Evolutionary conservation across 169 alveolate species (phyloP).

Genomic region (Eimeria tenella): DNA sequence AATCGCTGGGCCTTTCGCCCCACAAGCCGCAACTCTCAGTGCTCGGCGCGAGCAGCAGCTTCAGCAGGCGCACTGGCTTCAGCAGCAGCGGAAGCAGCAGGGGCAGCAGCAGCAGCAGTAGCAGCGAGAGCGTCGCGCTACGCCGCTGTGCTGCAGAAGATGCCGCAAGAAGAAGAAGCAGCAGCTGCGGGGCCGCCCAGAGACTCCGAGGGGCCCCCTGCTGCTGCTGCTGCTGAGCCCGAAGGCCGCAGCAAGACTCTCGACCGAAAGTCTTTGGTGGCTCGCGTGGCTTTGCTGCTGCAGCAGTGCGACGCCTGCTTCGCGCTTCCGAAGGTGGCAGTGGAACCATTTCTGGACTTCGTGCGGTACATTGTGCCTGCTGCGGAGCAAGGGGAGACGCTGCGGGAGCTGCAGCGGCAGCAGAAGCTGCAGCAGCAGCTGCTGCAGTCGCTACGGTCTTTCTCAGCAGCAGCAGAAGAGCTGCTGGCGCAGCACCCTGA

Average conservation of each 20-base stretch:
- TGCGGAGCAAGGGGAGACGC: constrained; percentile 6
- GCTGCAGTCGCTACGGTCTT: constrained; percentile 4
- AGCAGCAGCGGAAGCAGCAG: constrained; percentile 49
- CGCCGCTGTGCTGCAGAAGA: background rate
- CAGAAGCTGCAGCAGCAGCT: background rate
- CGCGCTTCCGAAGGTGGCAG: constrained; percentile 36
- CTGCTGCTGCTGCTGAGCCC: background rate
- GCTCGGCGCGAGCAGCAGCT: background rate
- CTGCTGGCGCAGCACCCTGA: constrained; percentile 14
- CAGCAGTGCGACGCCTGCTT: constrained; percentile 56
- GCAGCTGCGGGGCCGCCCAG: no score
- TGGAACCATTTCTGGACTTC: background rate
- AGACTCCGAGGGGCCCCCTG: no score
- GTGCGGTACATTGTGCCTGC: constrained; percentile 13
- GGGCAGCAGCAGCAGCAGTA: constrained; percentile 18
- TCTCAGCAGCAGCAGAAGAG: constrained; percentile 17
- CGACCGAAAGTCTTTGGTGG: background rate
- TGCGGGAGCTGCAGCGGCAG: constrained; percentile 42
- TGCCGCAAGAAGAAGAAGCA: no score
- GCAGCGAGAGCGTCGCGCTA: background rate
- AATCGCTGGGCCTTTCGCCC: no score
- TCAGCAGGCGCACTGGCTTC: background rate
- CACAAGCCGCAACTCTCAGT: no score
- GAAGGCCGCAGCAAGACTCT: background rate
- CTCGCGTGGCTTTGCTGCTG: constrained; percentile 18